These are phyloP conservation scores for Sisymbrium altissimum DNA, from an alignment of 345 rosid species.

Conservation along the genomic window DNA sequence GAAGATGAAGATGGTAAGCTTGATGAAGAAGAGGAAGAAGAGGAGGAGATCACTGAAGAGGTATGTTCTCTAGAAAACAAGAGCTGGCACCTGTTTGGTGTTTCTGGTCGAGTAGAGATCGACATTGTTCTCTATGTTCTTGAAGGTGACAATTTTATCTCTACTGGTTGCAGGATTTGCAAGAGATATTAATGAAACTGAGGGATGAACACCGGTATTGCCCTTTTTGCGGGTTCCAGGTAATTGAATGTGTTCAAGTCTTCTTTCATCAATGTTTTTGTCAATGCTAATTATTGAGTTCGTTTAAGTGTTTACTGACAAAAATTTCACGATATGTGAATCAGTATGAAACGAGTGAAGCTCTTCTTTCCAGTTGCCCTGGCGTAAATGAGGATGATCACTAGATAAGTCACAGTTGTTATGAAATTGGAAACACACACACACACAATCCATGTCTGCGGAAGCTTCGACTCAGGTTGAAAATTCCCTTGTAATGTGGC, in stretches of 20 bases:
- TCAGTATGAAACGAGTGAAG: constrained; percentile 85
- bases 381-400: constrained; percentile 82
- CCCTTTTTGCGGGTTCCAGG: constrained; percentile 86
- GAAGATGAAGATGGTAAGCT: constrained; percentile 48
- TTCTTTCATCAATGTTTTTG: not conserved
- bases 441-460: not conserved
- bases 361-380: constrained; percentile 71
- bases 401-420: constrained; percentile 17
- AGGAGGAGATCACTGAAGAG: constrained; percentile 68
- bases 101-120: not conserved
- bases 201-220: constrained; percentile 77
- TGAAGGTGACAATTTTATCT: constrained; percentile 1
- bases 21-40: constrained; percentile 71
- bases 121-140: not conserved
- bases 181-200: constrained; percentile 59
- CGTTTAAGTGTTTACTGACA: not conserved
- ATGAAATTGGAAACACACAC: not conserved
- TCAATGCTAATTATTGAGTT: not conserved
- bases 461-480: constrained; percentile 14
- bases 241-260: constrained; percentile 9
- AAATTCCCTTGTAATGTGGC: not conserved
- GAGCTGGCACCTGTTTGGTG: not conserved
- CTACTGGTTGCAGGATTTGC: constrained; percentile 65
- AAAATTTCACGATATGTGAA: not conserved
- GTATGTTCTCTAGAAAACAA: constrained; percentile 30